phyloP scores from a whole-genome alignment of 2,329 filamentous ascomycete genomes.

The Coccinonectria pachysandricola region DNA sequence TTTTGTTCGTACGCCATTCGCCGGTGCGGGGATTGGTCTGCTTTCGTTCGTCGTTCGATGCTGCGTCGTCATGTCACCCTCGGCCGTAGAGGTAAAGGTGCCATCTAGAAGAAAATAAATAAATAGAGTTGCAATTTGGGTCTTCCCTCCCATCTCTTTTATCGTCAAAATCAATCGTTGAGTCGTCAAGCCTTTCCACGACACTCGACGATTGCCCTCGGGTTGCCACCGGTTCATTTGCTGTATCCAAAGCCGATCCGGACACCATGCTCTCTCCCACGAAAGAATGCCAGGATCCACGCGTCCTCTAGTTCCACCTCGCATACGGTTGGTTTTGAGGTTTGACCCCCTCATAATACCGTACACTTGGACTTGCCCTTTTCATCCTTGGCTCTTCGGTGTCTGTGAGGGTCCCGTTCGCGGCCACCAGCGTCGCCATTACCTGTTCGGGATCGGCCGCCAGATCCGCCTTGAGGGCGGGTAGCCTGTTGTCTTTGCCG shows the following conservation, averaged over 20 bases:
- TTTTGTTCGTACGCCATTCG: constrained; percentile 30
- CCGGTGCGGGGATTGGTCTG: constrained; percentile 25
- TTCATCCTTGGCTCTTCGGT: constrained; percentile 24
- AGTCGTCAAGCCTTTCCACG: constrained; percentile 3
- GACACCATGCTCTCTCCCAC: too few species aligned
- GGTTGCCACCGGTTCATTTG: too few species aligned
- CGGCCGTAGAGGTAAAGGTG: constrained; percentile 13
- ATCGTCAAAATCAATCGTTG: constrained; percentile 1
- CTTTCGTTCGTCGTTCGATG: constrained; percentile 24
- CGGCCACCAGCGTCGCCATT: constrained; percentile 26
- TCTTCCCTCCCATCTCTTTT: constrained; percentile 11
- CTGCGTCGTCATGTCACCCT: constrained; percentile 23
- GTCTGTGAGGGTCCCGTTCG: constrained; percentile 22
- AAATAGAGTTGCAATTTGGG: constrained; percentile 10
- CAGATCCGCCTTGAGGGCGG: constrained; percentile 26
- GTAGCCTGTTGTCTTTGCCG: constrained; percentile 59
- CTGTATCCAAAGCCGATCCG: too few species aligned
- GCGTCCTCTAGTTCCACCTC: too few species aligned
- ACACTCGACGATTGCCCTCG: too few species aligned
- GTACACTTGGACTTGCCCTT: constrained; percentile 28
- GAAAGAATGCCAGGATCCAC: too few species aligned
- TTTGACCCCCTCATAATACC: constrained; percentile 34
- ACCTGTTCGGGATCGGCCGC: constrained; percentile 28
- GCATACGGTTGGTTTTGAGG: too few species aligned
- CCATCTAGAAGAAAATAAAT: constrained; percentile 20